These are phyloP conservation scores for Tagetes patula DNA, from an alignment of 129 eudicot genomes.

Conservation along the genomic window DNA sequence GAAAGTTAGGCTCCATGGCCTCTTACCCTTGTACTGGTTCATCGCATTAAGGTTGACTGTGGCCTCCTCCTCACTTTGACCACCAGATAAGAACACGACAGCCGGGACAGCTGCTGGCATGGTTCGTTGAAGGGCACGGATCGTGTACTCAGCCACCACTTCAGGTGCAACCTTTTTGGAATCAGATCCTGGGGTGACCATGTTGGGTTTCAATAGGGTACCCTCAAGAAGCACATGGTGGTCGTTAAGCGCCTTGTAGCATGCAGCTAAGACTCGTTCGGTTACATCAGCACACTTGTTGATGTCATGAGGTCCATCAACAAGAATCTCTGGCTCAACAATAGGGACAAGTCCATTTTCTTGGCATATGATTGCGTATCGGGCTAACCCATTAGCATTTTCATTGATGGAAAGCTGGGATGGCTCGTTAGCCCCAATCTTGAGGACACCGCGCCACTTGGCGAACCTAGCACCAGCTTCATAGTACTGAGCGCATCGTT, in stretches of 20 bases:
- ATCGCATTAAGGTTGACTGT: constrained; percentile 57
- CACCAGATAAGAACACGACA: constrained; percentile 60
- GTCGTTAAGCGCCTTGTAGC: constrained; percentile 70
- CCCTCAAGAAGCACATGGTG: constrained; percentile 68
- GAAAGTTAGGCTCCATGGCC: constrained; percentile 60
- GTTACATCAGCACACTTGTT: constrained; percentile 56
- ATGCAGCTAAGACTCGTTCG: constrained; percentile 57
- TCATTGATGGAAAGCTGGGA: constrained; percentile 55
- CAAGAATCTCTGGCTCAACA: constrained; percentile 63
- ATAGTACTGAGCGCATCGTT: constrained; percentile 49
- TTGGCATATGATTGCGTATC: constrained; percentile 66
- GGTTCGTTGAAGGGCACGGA: constrained; percentile 57
- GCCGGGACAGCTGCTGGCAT: constrained; percentile 65
- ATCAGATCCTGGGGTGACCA: constrained; percentile 71
- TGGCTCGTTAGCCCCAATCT: constrained; percentile 61
- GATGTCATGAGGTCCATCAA: constrained; percentile 61
- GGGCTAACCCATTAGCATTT: constrained; percentile 60
- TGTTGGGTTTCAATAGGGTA: constrained; percentile 62
- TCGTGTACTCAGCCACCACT: constrained; percentile 62
- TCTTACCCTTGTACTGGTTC: constrained; percentile 54
- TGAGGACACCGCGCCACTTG: constrained; percentile 68
- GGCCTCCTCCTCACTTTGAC: constrained; percentile 65
- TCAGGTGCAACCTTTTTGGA: constrained; percentile 53
- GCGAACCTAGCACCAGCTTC: constrained; percentile 62
- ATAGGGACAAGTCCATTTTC: constrained; percentile 64